A percentile compares a stretch with the other conserved stretches of the same genome.
Evolutionary conservation across 2,329 filamentous ascomycete species (phyloP).

Genomic region (Pseudocercospora crystallina): DNA sequence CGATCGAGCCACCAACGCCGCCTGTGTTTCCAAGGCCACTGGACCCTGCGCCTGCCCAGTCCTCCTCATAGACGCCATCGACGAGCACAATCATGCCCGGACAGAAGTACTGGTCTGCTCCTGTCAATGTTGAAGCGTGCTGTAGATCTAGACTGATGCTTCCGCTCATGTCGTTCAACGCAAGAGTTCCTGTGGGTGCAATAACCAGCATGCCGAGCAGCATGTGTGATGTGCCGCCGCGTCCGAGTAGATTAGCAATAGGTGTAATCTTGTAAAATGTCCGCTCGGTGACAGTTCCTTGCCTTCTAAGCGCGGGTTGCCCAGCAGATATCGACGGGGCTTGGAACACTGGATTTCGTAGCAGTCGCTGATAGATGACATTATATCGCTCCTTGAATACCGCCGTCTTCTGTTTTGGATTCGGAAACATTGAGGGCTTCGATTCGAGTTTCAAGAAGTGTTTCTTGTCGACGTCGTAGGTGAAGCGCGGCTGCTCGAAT

Average conservation of each 20-base stretch:
- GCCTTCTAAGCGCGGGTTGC: constrained; percentile 29
- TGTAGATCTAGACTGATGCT: constrained; percentile 81
- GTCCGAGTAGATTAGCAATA: constrained; percentile 72
- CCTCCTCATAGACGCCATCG: constrained; percentile 95
- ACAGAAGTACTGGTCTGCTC: constrained; percentile 81
- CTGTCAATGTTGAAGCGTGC: constrained; percentile 75
- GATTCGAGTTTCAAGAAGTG: constrained; percentile 72
- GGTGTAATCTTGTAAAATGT: constrained; percentile 85
- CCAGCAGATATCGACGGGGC: constrained; percentile 67
- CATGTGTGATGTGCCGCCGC: constrained; percentile 80
- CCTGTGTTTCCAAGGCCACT: constrained; percentile 63
- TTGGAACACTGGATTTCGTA: constrained; percentile 92
- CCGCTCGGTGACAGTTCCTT: constrained; percentile 56
- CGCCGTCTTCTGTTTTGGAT: constrained; percentile 76
- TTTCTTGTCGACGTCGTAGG: constrained; percentile 78
- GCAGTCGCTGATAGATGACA: constrained; percentile 84
- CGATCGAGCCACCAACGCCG: constrained; percentile 85
- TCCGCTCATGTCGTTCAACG: constrained; percentile 82
- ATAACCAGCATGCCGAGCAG: constrained; percentile 80
- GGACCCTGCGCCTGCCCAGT: constrained; percentile 69
- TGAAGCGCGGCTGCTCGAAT: constrained; percentile 77
- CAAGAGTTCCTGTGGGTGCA: constrained; percentile 76
- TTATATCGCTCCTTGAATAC: constrained; percentile 90
- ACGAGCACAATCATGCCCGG: constrained; percentile 95
- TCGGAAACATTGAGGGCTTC: constrained; percentile 59